Conservation (phyloP, 345 rosid species). For the Ailanthus altissimus region DNA sequence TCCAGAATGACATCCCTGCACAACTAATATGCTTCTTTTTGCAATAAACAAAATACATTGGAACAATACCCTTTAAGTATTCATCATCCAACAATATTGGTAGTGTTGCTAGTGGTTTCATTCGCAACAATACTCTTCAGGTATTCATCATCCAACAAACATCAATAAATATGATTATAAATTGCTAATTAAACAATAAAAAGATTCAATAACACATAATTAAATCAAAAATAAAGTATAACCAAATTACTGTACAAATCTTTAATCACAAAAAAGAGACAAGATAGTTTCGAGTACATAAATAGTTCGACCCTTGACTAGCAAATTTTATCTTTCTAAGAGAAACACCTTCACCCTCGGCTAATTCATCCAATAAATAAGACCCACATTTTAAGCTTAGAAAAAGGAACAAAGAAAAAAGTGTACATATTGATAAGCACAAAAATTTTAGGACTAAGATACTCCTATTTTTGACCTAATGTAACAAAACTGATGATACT, state of each 20-base stretch:
- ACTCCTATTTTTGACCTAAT: too few relatives aligned
- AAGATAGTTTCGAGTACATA: background rate
- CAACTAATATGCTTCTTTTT: constrained; percentile 85
- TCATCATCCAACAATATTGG: too few relatives aligned
- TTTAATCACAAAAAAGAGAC: background rate
- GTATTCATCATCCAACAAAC: background rate
- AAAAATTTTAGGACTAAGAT: background rate
- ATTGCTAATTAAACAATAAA: background rate
- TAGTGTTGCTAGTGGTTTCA: constrained; percentile 43
- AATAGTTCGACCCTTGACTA: background rate
- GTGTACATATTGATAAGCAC: background rate
- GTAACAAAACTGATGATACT: background rate
- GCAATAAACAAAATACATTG: constrained; percentile 96
- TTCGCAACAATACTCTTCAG: constrained; percentile 43
- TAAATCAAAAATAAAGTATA: background rate
- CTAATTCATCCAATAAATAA: too few relatives aligned
- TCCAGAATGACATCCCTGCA: constrained; percentile 95
- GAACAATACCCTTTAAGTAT: too few relatives aligned
- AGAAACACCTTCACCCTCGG: too few relatives aligned
- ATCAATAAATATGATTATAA: background rate
- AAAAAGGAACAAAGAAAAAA: background rate
- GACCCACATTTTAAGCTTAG: background rate
- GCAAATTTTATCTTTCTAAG: too few relatives aligned
- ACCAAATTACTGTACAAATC: background rate
- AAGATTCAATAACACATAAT: background rate